Evolutionary conservation across 192 early-diverging fungal species (phyloP), one percentile per base, ranked within the genome.

Genomic region (Coemansia sp.): DNA sequence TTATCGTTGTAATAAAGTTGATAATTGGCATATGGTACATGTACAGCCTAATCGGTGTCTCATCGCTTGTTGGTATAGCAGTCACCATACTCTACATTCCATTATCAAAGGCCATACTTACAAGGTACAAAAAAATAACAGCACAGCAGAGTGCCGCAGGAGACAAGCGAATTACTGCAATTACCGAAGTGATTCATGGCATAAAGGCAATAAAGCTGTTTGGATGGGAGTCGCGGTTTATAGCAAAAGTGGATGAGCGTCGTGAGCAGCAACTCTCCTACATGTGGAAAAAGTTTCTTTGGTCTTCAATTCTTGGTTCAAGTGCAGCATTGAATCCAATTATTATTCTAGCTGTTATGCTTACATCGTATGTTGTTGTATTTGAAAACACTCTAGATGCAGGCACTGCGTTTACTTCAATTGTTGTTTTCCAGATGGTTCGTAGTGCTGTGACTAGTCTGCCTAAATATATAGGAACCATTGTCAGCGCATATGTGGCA

Each of bases 201-300:
- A 96, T 98, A 52, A 87, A 93, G 49, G 90, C 97, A 37, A 87
- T 98, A 53, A 98, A 98, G 69, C 88, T 97, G 68, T 92, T 92
- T 75, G 90, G 88, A 19, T 94, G 92, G 92, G 92, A 92, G 76
- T 63, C 81, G 19, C 83, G 85, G 64, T 93, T 97, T 66, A 61
- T 87, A 50, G 79, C 83, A 32, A 84, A 87, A 53, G 79, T 96
- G 11, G 84, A 86, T 18, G 83, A 82, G 44, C 69, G 85, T 6
- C 86, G 91, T 59, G 86, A 88, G 58, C 77, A 72, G 16, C 91
- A 94, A 76, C 71, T 92, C 23, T 74, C 64, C 45, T 77, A 79
- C 21, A 73, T 88, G 65, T 76, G 82, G 48, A 70, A 73, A 16
- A 74, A 82, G 9, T 80, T 89, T 53, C 23, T 84, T 13, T 70